Evolutionary conservation across 805 yeast species (phyloP).

Genomic region (Nakazawaea ernobii): DNA sequence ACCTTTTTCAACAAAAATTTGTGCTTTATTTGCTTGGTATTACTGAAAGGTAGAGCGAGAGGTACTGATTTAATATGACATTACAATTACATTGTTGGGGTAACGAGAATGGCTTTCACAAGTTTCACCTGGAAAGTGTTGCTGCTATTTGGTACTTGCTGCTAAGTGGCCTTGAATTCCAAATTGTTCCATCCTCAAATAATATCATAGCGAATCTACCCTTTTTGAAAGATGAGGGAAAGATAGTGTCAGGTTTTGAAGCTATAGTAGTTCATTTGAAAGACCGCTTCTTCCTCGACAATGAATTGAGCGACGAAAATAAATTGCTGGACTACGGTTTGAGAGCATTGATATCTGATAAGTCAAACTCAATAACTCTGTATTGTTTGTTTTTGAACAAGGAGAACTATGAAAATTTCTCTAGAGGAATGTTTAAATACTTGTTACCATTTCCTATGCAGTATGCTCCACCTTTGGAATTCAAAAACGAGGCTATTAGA

Average conservation of each 20-base stretch:
- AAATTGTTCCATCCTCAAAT: constrained; percentile 52
- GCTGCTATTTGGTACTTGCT: constrained; percentile 41
- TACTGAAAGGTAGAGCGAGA: not conserved
- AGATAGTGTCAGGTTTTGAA: constrained; percentile 34
- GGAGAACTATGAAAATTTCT: constrained; percentile 52
- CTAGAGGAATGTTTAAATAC: constrained; percentile 46
- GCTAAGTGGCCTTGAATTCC: constrained; percentile 20
- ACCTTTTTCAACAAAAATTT: not conserved
- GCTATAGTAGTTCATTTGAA: constrained; percentile 30
- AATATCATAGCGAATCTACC: constrained; percentile 51
- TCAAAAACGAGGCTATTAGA: constrained; percentile 26
- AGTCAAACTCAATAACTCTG: constrained; percentile 41
- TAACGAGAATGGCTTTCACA: constrained; percentile 26
- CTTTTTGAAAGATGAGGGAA: constrained; percentile 23
- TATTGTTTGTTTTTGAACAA: constrained; percentile 54
- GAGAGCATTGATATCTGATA: constrained; percentile 33
- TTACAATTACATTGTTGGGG: constrained; percentile 54
- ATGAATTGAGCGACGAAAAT: constrained; percentile 16
- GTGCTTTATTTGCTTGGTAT: not conserved
- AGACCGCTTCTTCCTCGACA: constrained; percentile 9
- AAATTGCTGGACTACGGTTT: constrained; percentile 40
- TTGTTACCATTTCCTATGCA: constrained; percentile 70
- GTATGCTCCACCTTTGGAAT: constrained; percentile 56
- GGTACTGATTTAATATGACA: constrained; percentile 2
- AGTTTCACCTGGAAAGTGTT: constrained; percentile 46